phyloP scores from a whole-genome alignment of 2,329 filamentous ascomycete genomes.

The Zelopaecilomyces penicillatus region DNA sequence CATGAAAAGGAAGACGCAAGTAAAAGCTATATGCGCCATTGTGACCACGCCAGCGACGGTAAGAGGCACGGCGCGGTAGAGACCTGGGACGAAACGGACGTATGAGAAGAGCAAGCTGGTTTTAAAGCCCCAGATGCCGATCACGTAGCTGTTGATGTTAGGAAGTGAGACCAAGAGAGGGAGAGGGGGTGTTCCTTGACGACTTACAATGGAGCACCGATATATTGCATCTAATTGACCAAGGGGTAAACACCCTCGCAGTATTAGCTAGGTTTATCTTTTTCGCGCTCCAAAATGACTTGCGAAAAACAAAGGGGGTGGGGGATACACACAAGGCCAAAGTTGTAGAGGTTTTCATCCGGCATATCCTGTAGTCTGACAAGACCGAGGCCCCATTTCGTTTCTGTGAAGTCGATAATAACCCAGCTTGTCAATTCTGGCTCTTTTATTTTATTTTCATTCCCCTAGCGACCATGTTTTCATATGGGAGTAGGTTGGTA shows the following conservation, averaged over 20 bases:
- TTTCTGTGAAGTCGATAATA: conserved; percentile 21
- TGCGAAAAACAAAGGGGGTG: no score
- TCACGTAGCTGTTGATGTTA: conserved; percentile 26
- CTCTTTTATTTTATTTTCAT: no score
- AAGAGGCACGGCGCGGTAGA: conserved; percentile 26
- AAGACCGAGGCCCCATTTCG: conserved; percentile 35
- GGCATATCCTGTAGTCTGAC: conserved; percentile 28
- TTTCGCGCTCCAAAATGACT: no score
- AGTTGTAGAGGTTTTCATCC: conserved; percentile 26
- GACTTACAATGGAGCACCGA: conserved; percentile 33
- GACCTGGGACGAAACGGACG: conserved; percentile 33
- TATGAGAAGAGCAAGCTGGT: conserved; percentile 36
- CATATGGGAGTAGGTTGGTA: neutral
- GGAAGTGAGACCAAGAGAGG: neutral
- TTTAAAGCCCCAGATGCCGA: conserved; percentile 38
- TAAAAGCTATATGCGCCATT: conserved; percentile 31
- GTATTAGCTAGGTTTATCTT: neutral
- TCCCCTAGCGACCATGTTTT: no score
- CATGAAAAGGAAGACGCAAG: conserved; percentile 27
- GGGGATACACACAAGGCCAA: conserved; percentile 21
- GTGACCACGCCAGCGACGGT: conserved; percentile 25
- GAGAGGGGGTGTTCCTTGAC: neutral
- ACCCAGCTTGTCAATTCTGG: neutral
- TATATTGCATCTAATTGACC: conserved; percentile 26
- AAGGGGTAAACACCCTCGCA: no score